A percentile compares a stretch with the other conserved stretches of the same genome.
Evolutionary conservation across 2,329 filamentous ascomycete genomes (phyloP).

Genomic region (Zalaria obscura): DNA sequence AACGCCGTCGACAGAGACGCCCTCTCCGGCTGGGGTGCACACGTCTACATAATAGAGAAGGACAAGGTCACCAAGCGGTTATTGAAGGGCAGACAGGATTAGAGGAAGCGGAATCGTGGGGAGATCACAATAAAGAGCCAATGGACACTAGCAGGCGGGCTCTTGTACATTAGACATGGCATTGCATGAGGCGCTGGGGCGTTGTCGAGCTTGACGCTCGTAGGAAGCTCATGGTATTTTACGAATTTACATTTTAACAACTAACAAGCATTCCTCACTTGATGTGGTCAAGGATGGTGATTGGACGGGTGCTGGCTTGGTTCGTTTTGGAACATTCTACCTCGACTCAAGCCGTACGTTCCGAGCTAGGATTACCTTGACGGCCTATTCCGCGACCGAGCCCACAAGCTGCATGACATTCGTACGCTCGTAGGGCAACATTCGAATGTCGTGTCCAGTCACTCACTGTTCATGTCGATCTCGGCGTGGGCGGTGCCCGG

Average conservation of each 20-base stretch:
- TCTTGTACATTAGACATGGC: background rate
- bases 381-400: no score
- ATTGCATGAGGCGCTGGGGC: background rate
- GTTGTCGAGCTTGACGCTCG: background rate
- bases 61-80: slow-evolving; percentile 98
- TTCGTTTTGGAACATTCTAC: no score
- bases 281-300: no score
- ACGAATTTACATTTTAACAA: background rate
- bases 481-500: no score
- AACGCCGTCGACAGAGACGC: slow-evolving; percentile 96
- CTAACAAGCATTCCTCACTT: no score
- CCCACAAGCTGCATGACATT: no score
- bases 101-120: slow-evolving; percentile 6
- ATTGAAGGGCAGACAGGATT: slow-evolving; percentile 92
- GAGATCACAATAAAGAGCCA: background rate
- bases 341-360: no score
- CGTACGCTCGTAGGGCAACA: no score
- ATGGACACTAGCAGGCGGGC: background rate
- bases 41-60: slow-evolving; percentile 99
- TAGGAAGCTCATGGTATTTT: background rate
- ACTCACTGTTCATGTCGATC: no score
- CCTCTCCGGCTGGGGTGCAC: slow-evolving; percentile 91
- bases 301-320: no score
- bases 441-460: no score
- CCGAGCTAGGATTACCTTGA: no score